Base-by-base conservation (phyloP, 441 rosid species). In the Pelargonium australe region DNA sequence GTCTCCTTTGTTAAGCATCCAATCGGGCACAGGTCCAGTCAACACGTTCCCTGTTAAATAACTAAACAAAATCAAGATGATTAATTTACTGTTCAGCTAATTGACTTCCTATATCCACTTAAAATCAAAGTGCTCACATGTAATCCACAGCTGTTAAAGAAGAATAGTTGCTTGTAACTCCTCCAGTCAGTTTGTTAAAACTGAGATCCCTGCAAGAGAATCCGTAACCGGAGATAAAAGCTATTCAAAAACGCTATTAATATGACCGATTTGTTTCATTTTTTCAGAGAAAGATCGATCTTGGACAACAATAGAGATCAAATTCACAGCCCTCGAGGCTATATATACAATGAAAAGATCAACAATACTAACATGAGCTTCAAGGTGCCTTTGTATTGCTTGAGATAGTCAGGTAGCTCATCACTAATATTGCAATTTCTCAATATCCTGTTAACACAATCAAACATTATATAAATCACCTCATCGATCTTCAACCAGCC, bases 391-490 rank as follows among this genome's bases (percentile, higher is more conserved):
- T 75, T 8, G 0, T 7, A 0, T 34, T 34, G 40, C 19, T 72
- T 82, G 57, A 89, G 70, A 81, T 80, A 86, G 0, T 9, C 49
- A 28, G 91, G 93, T 47, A 84, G 58, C 7, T 1, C 1, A 60
- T 85, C 93, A 16, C 64, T 70, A 70, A 87, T 70, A 75, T 76
- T 83, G 82, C 91, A 87, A 80, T 82, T 86, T 70, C 89, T 80
- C 60, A 87, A 71, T 62, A 83, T 73, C 77, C 93, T 89, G 81
- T 12, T 64, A 49, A 16, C 20, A 7, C 40, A 34, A 34, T 34
- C 40, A 34, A 34, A 34, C 40, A 1, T 34, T 34, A 34, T 4
- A 31, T 31, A 31, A 31, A 31, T 4, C 37, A 31, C 37, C 37
- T 31, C 37, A 31, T 3, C 0, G 5, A 31, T 31, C 37, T 4